Conservation (phyloP, 441 rosid species). For the Adansonia madagascariensis region DNA sequence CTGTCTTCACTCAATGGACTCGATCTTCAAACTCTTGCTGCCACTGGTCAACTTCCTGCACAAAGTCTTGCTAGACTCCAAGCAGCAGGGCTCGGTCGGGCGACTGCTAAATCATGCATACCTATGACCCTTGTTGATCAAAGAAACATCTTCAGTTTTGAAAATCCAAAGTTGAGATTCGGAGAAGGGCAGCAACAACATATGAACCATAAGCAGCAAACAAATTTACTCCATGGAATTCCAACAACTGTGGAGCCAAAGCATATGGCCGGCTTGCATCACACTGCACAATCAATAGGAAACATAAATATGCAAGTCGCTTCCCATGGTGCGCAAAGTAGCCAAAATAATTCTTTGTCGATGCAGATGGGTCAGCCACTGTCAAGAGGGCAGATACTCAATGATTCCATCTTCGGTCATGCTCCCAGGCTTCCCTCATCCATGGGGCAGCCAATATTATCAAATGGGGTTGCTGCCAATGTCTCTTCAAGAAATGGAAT, state of each 20-base stretch:
- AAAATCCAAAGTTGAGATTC: conserved; percentile 64
- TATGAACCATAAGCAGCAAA: conserved; percentile 50
- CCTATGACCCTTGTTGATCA: conserved; percentile 69
- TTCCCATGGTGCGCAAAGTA: conserved; percentile 51
- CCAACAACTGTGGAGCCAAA: conserved; percentile 82
- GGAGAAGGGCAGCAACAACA: conserved; percentile 66
- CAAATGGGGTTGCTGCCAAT: conserved; percentile 50
- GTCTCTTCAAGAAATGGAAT: conserved; percentile 51
- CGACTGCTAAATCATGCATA: conserved; percentile 58
- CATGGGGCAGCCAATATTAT: conserved; percentile 52
- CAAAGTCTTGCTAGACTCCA: conserved; percentile 85
- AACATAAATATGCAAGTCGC: conserved; percentile 53
- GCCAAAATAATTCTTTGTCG: conserved; percentile 56
- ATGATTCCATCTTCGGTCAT: conserved; percentile 40
- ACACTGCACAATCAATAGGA: conserved; percentile 54
- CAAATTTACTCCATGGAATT: conserved; percentile 79
- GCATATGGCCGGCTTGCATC: conserved; percentile 63
- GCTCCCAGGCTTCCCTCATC: conserved; percentile 44
- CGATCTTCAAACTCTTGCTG: conserved; percentile 79
- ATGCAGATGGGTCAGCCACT: conserved; percentile 60
- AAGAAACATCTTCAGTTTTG: conserved; percentile 74
- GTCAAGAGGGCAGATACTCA: conserved; percentile 46
- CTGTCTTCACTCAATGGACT: conserved; percentile 63
- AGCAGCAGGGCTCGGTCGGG: conserved; percentile 69
- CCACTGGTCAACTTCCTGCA: conserved; percentile 71